Evolutionary conservation across 306 rosid species (phyloP).

Genomic region (Rubus parviflorus): DNA sequence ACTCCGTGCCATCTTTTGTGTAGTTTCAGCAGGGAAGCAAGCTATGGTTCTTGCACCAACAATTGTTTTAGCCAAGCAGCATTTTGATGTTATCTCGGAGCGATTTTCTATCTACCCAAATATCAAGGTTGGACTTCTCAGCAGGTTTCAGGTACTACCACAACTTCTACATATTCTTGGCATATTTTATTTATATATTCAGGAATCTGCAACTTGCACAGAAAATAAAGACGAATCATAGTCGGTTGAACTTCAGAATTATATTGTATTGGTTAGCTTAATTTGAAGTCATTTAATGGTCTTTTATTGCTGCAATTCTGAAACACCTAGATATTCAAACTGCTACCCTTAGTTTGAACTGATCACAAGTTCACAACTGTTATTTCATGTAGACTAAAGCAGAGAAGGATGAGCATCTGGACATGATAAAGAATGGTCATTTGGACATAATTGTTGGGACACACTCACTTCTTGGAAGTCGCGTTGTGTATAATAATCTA

Average conservation of each 20-base stretch:
- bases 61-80: conserved; percentile 92
- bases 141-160: conserved; percentile 89
- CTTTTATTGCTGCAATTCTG: not conserved
- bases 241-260: not conserved
- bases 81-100: conserved; percentile 77
- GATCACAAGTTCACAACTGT: conserved; percentile 35
- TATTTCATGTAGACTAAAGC: conserved; percentile 67
- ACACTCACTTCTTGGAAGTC: conserved; percentile 92
- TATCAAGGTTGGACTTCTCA: conserved; percentile 70
- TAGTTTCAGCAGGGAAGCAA: conserved; percentile 85
- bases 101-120: conserved; percentile 71
- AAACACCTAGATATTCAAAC: conserved; percentile 9
- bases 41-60: conserved; percentile 97
- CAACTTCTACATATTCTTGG: not conserved
- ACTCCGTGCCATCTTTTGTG: conserved; percentile 83
- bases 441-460: conserved; percentile 89
- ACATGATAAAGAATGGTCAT: conserved; percentile 72
- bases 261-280: not conserved
- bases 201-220: not conserved
- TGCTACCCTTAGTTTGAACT: conserved; percentile 31
- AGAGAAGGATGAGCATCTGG: conserved; percentile 73
- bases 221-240: not conserved
- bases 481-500: conserved; percentile 82
- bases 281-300: not conserved
- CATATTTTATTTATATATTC: not conserved